These are phyloP conservation scores for Ascochyta viciae-villosae DNA, from an alignment of 2,329 filamentous ascomycete species.

Conservation along the genomic window DNA sequence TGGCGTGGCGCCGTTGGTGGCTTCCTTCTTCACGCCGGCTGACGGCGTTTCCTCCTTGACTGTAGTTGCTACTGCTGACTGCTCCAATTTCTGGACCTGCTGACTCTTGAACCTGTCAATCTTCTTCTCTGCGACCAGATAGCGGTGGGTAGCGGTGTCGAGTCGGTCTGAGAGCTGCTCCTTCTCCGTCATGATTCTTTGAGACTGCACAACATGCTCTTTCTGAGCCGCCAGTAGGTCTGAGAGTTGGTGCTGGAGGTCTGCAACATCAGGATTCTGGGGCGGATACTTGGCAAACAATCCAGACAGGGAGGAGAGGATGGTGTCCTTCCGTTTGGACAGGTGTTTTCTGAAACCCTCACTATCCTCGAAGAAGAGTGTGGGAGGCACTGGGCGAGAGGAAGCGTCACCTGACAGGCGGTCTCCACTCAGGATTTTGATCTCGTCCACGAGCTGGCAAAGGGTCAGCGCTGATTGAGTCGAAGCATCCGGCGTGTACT, in stretches of 20 bases:
- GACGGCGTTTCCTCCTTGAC: constrained; percentile 51
- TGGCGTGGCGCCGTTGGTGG: constrained; percentile 65
- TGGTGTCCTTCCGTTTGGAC: constrained; percentile 74
- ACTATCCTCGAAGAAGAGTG: constrained; percentile 62
- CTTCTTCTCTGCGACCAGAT: constrained; percentile 95
- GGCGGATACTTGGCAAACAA: constrained; percentile 64
- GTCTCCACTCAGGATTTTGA: constrained; percentile 53
- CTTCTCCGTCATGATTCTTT: constrained; percentile 78
- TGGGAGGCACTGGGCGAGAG: constrained; percentile 56
- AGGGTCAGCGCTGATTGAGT: constrained; percentile 33
- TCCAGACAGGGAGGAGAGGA: constrained; percentile 74
- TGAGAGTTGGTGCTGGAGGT: constrained; percentile 78
- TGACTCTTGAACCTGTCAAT: constrained; percentile 87
- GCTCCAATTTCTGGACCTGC: constrained; percentile 90
- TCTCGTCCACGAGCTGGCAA: constrained; percentile 56
- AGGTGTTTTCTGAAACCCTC: constrained; percentile 79
- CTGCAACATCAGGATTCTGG: constrained; percentile 71
- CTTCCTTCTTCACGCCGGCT: constrained; percentile 58
- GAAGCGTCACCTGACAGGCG: constrained; percentile 34
- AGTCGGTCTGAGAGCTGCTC: constrained; percentile 85
- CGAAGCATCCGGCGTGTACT: constrained; percentile 38
- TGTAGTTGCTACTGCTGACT: constrained; percentile 66
- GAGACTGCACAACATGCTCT: constrained; percentile 76
- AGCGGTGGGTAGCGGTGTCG: constrained; percentile 86
- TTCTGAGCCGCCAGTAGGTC: constrained; percentile 83